Base-by-base conservation (phyloP, 257 asterid genomes). In the Solanum dulcamara region DNA sequence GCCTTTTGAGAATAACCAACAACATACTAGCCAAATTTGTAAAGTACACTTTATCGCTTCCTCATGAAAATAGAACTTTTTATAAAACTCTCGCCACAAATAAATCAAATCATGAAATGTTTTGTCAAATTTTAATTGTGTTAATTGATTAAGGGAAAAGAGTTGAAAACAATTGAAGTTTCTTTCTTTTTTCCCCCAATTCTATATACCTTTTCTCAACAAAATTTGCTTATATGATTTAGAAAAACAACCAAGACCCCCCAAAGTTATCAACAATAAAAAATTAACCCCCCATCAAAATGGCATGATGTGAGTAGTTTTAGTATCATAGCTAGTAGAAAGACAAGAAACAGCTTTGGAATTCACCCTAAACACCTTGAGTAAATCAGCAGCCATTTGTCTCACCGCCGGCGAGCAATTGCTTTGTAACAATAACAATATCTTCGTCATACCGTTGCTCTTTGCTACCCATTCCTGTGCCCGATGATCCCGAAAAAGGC, bases 231-330 rank as follows among this genome's bases (percentile, higher is more conserved):
- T 87, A 67, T 86, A 67, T 81, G 84, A 85, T 88, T 81, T 88
- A 88, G 89, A 89, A 64, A 84, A 85, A 75, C 50, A 24, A 62
- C 4, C 60, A 35, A 75, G 67, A 46, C 18, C 46, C 51, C 48
- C 20, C 48, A 85, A 57, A 81, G 28, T 37, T 28, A 37, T 74
- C 75, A 70, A 70, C n/a, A 87, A 74, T 2, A 48, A 60, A 51
- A 33, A 75, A 38, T 28, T 10, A 84, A 18, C 42, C 38, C 68
- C 74, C 14, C 17, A 33, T 94, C 93, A 95, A 87, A 93, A 95
- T 17, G 98, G 98, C 98, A 94, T 95, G 77, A 95, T 95, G 81
- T 95, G 98, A 82, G 93, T 93, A 35, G 96, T 92, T 71, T 94
- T 94, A 0, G 98, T 91, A 60, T 94, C 94, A 38, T 95, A 95